Percentiles rank a stretch among this genome's conserved stretches.
Conservation (phyloP, 768 basidiomycete genomes). For the Rhizopogon vesiculosus region DNA sequence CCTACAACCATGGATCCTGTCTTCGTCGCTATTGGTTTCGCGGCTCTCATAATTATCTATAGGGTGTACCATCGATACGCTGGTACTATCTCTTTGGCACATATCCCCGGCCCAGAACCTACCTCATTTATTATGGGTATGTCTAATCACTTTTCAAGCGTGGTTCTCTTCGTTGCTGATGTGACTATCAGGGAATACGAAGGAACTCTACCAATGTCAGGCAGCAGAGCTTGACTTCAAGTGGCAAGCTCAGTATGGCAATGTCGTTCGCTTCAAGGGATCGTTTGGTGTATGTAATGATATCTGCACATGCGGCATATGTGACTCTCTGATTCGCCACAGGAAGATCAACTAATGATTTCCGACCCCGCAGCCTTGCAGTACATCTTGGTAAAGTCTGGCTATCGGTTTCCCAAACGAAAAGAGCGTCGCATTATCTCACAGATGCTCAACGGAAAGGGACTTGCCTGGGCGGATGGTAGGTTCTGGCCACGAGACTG, state of each 20-base stretch:
- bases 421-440: conserved; percentile 4
- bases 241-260: conserved; percentile 14
- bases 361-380: conserved; percentile 3
- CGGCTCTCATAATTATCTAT: conserved; percentile 3
- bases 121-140: conserved; percentile 4
- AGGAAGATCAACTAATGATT: conserved; percentile 4
- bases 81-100: neutral
- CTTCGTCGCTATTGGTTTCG: neutral
- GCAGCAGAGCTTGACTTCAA: conserved; percentile 12
- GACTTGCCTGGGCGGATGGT: conserved; percentile 34
- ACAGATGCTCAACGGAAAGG: conserved; percentile 16
- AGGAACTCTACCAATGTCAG: conserved; percentile 10
- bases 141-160: neutral
- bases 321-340: neutral
- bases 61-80: no score
- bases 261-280: conserved; percentile 11
- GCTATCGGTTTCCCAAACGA: neutral
- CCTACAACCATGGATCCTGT: conserved; percentile 5
- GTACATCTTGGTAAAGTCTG: conserved; percentile 1
- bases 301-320: neutral
- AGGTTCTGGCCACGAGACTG: neutral
- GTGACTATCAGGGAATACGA: conserved; percentile 6
- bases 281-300: conserved; percentile 6
- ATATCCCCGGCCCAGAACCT: conserved; percentile 2
- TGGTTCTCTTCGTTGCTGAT: neutral